These are phyloP conservation scores for Scytalidium lignicola DNA, from an alignment of 2,329 filamentous ascomycete genomes.

Conservation along the genomic window DNA sequence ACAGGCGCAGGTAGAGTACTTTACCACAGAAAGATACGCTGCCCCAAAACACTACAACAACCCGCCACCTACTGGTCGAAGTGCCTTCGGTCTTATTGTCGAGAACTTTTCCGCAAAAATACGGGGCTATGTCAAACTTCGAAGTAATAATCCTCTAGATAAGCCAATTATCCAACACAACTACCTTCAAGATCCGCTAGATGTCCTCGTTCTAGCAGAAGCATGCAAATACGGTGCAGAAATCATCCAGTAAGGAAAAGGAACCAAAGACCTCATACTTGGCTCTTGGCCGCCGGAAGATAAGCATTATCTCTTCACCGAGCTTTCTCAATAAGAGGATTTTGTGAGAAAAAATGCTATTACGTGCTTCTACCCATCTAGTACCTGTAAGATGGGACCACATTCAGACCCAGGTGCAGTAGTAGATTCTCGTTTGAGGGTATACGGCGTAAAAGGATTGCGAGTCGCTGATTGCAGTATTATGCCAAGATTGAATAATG, in stretches of 20 bases:
- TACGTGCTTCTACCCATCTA: conserved; percentile 2
- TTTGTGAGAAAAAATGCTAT: background rate
- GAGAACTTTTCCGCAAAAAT: conserved; percentile 50
- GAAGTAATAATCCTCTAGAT: conserved; percentile 37
- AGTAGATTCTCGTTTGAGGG: conserved; percentile 5
- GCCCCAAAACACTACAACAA: conserved; percentile 46
- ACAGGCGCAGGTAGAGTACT: conserved; percentile 57
- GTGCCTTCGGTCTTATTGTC: conserved; percentile 50
- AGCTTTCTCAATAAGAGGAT: conserved; percentile 6
- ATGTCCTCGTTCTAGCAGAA: conserved; percentile 51
- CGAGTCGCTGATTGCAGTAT: background rate
- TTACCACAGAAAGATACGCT: conserved; percentile 56
- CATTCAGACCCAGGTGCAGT: background rate
- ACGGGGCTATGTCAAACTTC: conserved; percentile 46
- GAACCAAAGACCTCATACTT: conserved; percentile 52
- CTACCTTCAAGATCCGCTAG: conserved; percentile 49
- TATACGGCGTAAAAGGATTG: conserved; percentile 3
- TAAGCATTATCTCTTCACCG: conserved; percentile 44
- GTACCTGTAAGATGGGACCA: conserved; percentile 5
- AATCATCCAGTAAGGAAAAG: conserved; percentile 48
- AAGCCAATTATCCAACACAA: conserved; percentile 50
- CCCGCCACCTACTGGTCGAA: conserved; percentile 44
- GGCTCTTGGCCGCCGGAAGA: conserved; percentile 50
- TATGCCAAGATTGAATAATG: conserved; percentile 5
- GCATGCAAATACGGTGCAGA: conserved; percentile 52